Evolutionary conservation across 176 grass and related monocot species (phyloP), one percentile per base, ranked within the genome.

Genomic region (Bothriochloa decipiens): DNA sequence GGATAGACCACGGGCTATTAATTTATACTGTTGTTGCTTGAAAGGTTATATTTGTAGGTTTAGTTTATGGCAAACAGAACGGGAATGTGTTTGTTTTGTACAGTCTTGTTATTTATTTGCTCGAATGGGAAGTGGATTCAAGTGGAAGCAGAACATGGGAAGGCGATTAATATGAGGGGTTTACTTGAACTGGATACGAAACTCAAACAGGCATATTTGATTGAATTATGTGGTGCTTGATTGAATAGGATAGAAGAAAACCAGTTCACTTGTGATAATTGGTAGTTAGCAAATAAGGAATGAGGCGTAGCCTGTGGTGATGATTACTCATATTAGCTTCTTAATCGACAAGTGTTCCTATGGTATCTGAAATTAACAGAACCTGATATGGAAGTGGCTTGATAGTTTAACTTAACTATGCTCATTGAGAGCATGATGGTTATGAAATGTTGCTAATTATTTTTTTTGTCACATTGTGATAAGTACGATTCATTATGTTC

Each of bases 401-500:
- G 29, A 60, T 68, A 33, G 35, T 65, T 49, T 35, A 65, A 13
- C 7, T 25, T 84, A 18, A 27, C 6, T 25, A 27, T 23, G 33
- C 42, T 73, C 10, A 20, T 41, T 28, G 9, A 65, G 33, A 63
- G 4, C 62, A 15, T 15, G 26, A 37, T 50, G 22, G 3, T 65
- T 76, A 53, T 64, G 72, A n/a, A 67, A 84, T 16, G 29, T 25
- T 65, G n/a, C 7, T 80, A 67, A 80, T 42, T 57, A n/a, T 11
- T 55, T 32, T 55, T 32, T 50, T 29, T 5, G 42, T 42, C 53
- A 26, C 12, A 66, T 13, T 7, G 15, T 35, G 40, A 65, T 40
- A 28, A 3, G 11, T 50, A 11, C 18, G 25, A 0, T 67, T 67
- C 22, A 16, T 79, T 86, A 2, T 33, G 5, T 64, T 72, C 16